phyloP scores from a whole-genome alignment of 495 filamentous ascomycete genomes.

The Chaetomium tenue region DNA sequence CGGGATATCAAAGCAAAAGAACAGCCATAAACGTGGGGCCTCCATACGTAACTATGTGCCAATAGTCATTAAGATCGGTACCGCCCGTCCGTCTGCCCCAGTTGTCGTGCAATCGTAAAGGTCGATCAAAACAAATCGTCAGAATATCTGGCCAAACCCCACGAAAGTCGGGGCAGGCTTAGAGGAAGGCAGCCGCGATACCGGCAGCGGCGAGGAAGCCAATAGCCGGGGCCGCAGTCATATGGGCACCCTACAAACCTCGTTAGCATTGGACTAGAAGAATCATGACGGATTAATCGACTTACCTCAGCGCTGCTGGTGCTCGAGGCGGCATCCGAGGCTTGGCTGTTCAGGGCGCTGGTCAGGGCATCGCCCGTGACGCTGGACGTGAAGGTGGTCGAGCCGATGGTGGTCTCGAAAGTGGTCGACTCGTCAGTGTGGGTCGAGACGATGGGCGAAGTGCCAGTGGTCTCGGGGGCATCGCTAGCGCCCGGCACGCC shows the following conservation, averaged over 20 bases:
- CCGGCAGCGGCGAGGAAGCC: constrained; percentile 41
- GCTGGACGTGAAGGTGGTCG: constrained; percentile 21
- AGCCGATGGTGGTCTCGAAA: constrained; percentile 22
- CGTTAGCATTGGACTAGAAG: constrained; percentile 3
- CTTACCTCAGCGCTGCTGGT: constrained; percentile 27
- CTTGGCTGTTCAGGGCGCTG: constrained; percentile 22
- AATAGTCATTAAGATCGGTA: constrained; percentile 34
- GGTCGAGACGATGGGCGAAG: constrained; percentile 22
- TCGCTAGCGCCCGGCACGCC: constrained; percentile 26
- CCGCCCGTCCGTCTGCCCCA: constrained; percentile 20
- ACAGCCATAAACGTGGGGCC: constrained; percentile 19
- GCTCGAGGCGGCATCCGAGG: constrained; percentile 13
- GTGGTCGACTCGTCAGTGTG: constrained; percentile 17
- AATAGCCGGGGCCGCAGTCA: constrained; percentile 35
- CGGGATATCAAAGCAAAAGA: constrained; percentile 29
- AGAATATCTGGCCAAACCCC: constrained; percentile 4
- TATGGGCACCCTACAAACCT: constrained; percentile 28
- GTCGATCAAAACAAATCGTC: constrained; percentile 26
- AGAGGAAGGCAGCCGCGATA: constrained; percentile 37
- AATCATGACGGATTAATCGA: not conserved
- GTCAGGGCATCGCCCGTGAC: constrained; percentile 20
- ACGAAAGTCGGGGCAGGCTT: constrained; percentile 12
- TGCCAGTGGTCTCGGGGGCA: constrained; percentile 14
- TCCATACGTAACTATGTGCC: constrained; percentile 23
- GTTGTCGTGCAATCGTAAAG: constrained; percentile 26